phyloP scores from a whole-genome alignment of 1,139 yeast species.

The Kodamaea fungicola region DNA sequence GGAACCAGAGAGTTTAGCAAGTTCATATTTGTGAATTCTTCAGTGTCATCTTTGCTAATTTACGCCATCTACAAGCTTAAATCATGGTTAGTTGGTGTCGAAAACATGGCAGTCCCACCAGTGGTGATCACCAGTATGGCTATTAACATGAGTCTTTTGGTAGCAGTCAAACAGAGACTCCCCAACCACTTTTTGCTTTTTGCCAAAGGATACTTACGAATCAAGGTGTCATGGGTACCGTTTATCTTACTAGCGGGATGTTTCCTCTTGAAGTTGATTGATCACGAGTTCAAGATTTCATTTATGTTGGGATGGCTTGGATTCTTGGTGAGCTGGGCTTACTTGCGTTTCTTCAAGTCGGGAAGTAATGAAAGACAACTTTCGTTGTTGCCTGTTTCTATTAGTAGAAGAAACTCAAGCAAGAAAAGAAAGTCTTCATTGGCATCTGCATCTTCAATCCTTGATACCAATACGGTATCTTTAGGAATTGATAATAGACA shows the following conservation, averaged over 20 bases:
- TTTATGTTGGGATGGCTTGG: conserved; percentile 26
- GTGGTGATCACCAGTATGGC: conserved; percentile 37
- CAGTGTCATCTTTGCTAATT: conserved; percentile 31
- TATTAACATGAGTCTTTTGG: conserved; percentile 37
- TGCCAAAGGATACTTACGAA: conserved; percentile 35
- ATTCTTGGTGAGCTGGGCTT: conserved; percentile 38
- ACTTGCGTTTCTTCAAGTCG: conserved; percentile 36
- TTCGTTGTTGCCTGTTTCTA: conserved; percentile 35
- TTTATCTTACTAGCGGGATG: conserved; percentile 23
- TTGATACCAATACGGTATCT: conserved; percentile 7
- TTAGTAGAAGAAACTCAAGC: conserved; percentile 21
- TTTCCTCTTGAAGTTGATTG: conserved; percentile 19
- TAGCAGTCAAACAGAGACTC: conserved; percentile 44
- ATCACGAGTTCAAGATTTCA: conserved; percentile 29
- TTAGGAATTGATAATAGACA: conserved; percentile 24
- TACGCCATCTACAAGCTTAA: conserved; percentile 35
- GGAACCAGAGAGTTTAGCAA: conserved; percentile 31
- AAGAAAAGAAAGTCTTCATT: conserved; percentile 10
- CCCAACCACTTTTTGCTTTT: conserved; percentile 41
- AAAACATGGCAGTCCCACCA: conserved; percentile 27
- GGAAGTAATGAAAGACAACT: conserved; percentile 45
- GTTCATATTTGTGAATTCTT: conserved; percentile 22
- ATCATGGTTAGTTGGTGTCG: conserved; percentile 20
- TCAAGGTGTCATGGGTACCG: conserved; percentile 39
- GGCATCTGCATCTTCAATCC: conserved; percentile 1